These are phyloP conservation scores for Smallanthus sonchifolius DNA, from an alignment of 129 eudicot species.

Conservation along the genomic window DNA sequence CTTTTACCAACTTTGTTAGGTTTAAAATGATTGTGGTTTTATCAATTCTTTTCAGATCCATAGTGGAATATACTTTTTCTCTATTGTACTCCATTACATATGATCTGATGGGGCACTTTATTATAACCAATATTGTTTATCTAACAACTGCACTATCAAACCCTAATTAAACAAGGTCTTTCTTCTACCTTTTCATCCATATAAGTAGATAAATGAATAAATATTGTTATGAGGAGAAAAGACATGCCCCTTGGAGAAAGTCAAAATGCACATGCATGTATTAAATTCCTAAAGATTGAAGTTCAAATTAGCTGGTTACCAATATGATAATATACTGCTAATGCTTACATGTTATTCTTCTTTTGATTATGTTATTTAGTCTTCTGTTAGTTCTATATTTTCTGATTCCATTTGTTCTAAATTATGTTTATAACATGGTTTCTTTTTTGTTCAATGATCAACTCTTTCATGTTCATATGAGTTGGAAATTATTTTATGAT, in stretches of 20 bases:
- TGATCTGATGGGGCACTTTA: constrained; percentile 26
- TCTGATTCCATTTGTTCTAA: background rate
- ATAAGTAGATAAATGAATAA: constrained; percentile 8
- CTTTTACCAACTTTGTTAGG: background rate
- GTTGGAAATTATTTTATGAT: background rate
- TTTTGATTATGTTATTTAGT: background rate
- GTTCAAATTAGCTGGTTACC: constrained; percentile 18
- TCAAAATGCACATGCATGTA: constrained; percentile 20
- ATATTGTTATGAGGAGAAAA: constrained; percentile 26
- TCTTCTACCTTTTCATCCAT: constrained; percentile 17
- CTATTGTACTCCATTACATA: constrained; percentile 12
- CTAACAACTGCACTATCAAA: constrained; percentile 31
- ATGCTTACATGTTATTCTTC: constrained; percentile 1
- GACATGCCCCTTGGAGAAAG: constrained; percentile 37
- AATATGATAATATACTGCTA: background rate
- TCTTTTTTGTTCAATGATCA: background rate
- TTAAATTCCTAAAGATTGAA: background rate
- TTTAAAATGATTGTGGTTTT: background rate
- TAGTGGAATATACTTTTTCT: constrained; percentile 21
- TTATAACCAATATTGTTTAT: constrained; percentile 20
- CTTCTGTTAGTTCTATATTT: background rate
- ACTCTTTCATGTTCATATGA: background rate
- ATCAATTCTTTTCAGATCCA: background rate
- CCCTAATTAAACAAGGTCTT: constrained; percentile 27
- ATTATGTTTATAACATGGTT: background rate